Evolutionary conservation across 805 yeast species (phyloP), one percentile per base, ranked within the genome.

Genomic region (Kodamaea neixiangensis): DNA sequence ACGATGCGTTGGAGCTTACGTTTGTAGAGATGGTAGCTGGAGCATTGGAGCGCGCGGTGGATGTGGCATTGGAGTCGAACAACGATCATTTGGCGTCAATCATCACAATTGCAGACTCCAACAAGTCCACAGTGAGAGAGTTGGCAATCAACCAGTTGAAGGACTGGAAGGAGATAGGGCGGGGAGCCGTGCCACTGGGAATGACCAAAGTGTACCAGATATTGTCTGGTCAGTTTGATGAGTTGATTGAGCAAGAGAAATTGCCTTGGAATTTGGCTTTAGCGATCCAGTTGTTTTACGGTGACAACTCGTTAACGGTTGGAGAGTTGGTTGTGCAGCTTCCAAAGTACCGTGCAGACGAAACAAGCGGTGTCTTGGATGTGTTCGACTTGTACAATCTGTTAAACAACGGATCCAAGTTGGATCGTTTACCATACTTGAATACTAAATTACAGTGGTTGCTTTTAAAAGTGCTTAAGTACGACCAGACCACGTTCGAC

Each of bases 71-170:
- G 1, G 69, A 76, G n/a, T 67, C 86, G 0, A 76, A 77, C 7
- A 87, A 88, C 59, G 68, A 79, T 4, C 96, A 92, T 64, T 66
- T 93, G 15, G 83, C 96, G 0, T 82, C 81, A 0, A 60, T 89
- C 21, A 65, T 93, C 10, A 78, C 97, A 0, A 69, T 87, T 40
- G 64, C 87, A 6, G 96, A 89, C 31, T 84, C 94, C 0, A 85
- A 86, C 57, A 87, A 85, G 56, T 76, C 76, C 0, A 73, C 76
- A 1, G 85, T 87, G 2, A 73, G 75, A 46, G 60, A 59, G 0
- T 72, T 82, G 47, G 92, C 97, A 0, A 55, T 62, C 5, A 65
- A 66, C 31, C 97, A 91, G 66, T 66, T 93, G 19, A 67, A 71
- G 2, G 80, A 78, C 35, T 92, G 97, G 97, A 64, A 65, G 25